Conservation (phyloP, 1,284 basidiomycete species). For the Somion occarium region DNA sequence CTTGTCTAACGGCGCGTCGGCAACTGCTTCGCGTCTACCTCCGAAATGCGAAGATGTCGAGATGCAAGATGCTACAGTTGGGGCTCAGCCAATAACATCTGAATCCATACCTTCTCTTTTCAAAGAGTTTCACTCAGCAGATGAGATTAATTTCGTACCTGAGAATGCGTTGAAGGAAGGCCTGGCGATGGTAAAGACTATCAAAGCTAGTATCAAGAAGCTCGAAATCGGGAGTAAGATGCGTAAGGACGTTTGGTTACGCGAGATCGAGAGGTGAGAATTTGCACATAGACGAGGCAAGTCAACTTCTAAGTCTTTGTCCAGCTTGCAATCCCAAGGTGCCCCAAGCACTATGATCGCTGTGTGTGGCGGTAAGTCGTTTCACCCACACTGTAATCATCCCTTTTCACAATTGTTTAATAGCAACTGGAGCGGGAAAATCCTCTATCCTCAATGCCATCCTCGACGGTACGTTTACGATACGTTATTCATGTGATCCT, state of each 20-base stretch:
- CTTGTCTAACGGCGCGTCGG: too few relatives aligned
- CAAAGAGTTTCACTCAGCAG: conserved; percentile 22
- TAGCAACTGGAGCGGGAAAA: conserved; percentile 59
- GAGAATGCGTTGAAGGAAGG: conserved; percentile 48
- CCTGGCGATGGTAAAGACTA: conserved; percentile 45
- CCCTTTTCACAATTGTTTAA: conserved; percentile 1
- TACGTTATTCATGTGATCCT: neutral
- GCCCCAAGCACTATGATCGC: conserved; percentile 55
- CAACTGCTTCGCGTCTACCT: too few relatives aligned
- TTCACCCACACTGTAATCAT: neutral
- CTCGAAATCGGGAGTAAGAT: conserved; percentile 50
- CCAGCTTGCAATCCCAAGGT: conserved; percentile 43
- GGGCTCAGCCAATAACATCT: neutral
- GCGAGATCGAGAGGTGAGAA: conserved; percentile 47
- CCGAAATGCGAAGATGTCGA: conserved; percentile 5
- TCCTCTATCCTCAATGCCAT: conserved; percentile 57
- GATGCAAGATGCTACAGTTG: conserved; percentile 6
- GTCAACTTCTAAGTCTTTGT: neutral
- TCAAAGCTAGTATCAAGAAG: conserved; percentile 39
- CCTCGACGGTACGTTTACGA: conserved; percentile 42
- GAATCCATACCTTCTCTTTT: conserved; percentile 15
- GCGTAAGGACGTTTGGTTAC: conserved; percentile 53
- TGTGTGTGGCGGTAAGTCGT: conserved; percentile 48
- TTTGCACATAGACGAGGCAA: neutral
- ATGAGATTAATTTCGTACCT: conserved; percentile 44